Conservation (phyloP, 202 grass and related monocot species). For the Schoenoplectus triqueter region DNA sequence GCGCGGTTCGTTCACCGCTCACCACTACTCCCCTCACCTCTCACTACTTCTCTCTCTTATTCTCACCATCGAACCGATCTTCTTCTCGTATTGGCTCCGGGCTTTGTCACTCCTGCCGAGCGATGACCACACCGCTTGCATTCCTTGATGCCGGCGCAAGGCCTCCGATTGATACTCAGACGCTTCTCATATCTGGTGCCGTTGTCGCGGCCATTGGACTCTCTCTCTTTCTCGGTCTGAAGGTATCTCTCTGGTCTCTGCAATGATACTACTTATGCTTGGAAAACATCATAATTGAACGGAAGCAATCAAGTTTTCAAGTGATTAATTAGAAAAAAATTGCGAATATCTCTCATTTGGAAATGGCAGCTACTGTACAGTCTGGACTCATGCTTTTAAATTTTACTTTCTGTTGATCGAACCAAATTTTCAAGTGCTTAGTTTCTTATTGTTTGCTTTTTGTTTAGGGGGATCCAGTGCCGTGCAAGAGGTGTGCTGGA, state of each 20-base stretch:
- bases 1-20: constrained; percentile 35
- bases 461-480: constrained; percentile 69
- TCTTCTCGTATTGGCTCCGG: constrained; percentile 10
- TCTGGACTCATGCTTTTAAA: not conserved
- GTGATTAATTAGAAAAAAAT: not conserved
- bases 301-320: not conserved
- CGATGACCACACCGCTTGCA: constrained; percentile 18
- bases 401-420: not conserved
- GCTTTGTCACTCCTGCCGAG: not conserved
- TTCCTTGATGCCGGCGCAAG: constrained; percentile 48
- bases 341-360: not conserved
- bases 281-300: not conserved
- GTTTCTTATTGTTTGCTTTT: constrained; percentile 5
- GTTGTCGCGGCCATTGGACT: constrained; percentile 71
- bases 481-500: constrained; percentile 78
- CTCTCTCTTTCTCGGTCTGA: constrained; percentile 78
- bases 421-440: constrained; percentile 2
- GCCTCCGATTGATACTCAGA: constrained; percentile 73
- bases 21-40: constrained; percentile 24
- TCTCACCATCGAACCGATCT: not conserved
- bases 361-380: not conserved
- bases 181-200: constrained; percentile 59
- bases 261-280: not conserved
- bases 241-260: constrained; percentile 36
- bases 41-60: constrained; percentile 20